Evolutionary conservation across 805 yeast species (phyloP).

Genomic region (Dipodascus geniculatus): DNA sequence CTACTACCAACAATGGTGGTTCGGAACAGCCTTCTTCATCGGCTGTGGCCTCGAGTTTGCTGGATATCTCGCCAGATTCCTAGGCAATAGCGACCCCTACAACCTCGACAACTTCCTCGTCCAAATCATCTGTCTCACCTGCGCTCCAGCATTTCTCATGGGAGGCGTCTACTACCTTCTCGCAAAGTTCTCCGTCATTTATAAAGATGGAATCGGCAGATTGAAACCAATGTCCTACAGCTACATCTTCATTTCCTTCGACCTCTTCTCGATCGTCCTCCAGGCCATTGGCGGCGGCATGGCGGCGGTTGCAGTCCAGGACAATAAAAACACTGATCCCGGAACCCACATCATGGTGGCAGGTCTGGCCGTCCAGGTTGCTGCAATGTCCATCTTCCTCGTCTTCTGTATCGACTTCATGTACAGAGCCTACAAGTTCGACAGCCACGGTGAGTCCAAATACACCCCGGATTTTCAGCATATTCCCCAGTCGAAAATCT

Average conservation of each 20-base stretch:
- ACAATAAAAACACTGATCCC: constrained; percentile 21
- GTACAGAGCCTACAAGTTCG: neutral
- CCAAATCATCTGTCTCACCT: constrained; percentile 58
- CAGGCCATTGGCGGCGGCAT: constrained; percentile 74
- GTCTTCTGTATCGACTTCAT: constrained; percentile 36
- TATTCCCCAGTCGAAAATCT: constrained; percentile 4
- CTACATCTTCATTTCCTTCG: constrained; percentile 53
- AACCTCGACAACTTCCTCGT: constrained; percentile 35
- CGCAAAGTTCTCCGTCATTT: constrained; percentile 53
- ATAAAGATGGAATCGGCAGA: constrained; percentile 42
- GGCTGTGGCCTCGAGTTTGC: constrained; percentile 53
- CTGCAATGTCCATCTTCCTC: constrained; percentile 52
- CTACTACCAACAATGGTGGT: constrained; percentile 49
- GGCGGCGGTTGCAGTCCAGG: constrained; percentile 38
- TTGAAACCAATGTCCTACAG: constrained; percentile 50
- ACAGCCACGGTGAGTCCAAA: neutral
- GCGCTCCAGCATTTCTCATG: constrained; percentile 78
- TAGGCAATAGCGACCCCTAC: constrained; percentile 30
- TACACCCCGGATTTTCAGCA: constrained; percentile 8
- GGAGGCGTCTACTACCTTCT: constrained; percentile 69
- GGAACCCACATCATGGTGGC: constrained; percentile 66
- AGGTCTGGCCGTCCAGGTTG: constrained; percentile 69
- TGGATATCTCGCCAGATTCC: constrained; percentile 55
- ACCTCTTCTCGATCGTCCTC: constrained; percentile 47
- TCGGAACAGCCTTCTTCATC: constrained; percentile 43